Base-by-base conservation (phyloP, 2,329 filamentous ascomycete genomes). In the Venturia pyrina region DNA sequence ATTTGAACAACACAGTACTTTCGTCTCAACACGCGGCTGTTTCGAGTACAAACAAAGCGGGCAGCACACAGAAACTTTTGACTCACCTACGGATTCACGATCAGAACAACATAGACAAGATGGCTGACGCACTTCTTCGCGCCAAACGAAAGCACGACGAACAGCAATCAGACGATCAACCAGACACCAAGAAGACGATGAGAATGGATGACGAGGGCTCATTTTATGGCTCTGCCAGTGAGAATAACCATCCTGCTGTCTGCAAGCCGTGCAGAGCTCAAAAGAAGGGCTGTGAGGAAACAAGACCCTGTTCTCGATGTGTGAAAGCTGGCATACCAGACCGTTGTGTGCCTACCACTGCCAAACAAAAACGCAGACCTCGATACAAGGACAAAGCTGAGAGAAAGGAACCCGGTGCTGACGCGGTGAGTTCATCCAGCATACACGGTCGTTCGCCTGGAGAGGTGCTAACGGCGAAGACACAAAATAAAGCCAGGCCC, bases 231-330 rank as follows among this genome's bases (percentile, higher is more conserved):
- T 37, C 53, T 37, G 32, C 2, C 5, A 59, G 17, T 8, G 28
- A 59, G 32, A 37, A 5, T 5, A 37, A 21, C 21, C 5, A 53
- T 28, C 48, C 48, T 17, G 21, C 32, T 37, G 32, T 59, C 32
- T 59, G 53, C 32, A 34, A 59, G 28, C 53, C 53, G 19, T 59
- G 53, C 32, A 37, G 53, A 59, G 53, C 28, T 28, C 53, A n/a
- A 37, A 59, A 37, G 32, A 59, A 59, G n/a, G 53, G 53, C 10
- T 59, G 53, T 19, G 53, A 59, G 28, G 19, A 37, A 37, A 37
- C 24, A n/a, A 34, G 32, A 59, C 53, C 53, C n/a, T 59, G 53
- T 37, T 59, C 53, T 59, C 53, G 53, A 59, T 59, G 53, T 24
- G 19, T 59, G 13, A 59, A 59, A 15, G 19, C 28, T 10, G 53